These are phyloP conservation scores for Carpinus viminea DNA, from an alignment of 306 rosid genomes.

Conservation along the genomic window DNA sequence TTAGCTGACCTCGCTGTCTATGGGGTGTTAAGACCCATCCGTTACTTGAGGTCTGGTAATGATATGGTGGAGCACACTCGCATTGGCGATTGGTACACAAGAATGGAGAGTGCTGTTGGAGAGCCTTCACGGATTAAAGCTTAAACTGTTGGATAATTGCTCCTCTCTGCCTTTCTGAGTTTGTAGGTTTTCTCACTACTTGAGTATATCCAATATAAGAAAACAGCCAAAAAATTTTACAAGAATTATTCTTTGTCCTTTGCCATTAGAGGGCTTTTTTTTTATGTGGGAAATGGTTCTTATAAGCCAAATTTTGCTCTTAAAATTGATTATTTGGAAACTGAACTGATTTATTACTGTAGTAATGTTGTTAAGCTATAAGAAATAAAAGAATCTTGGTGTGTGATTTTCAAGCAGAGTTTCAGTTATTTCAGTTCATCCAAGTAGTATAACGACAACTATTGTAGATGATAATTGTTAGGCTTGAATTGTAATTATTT, in stretches of 20 bases:
- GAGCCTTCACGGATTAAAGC: slow-evolving; percentile 66
- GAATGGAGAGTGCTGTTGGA: slow-evolving; percentile 84
- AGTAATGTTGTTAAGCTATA: slow-evolving; percentile 6
- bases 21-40: slow-evolving; percentile 90
- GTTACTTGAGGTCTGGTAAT: slow-evolving; percentile 81
- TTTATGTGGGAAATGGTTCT: slow-evolving; percentile 1
- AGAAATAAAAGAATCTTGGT: slow-evolving; percentile 15
- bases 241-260: not conserved
- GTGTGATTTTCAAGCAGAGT: not conserved
- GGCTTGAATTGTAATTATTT: not conserved
- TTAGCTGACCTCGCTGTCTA: slow-evolving; percentile 59
- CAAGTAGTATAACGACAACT: too few relatives aligned
- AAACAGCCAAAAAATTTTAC: slow-evolving; percentile 3
- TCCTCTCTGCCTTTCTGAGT: slow-evolving; percentile 19
- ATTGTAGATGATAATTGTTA: not conserved
- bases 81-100: slow-evolving; percentile 91
- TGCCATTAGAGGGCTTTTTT: slow-evolving; percentile 7
- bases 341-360: not conserved
- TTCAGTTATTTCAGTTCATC: too few relatives aligned
- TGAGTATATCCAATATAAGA: not conserved
- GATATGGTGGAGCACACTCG: slow-evolving; percentile 96
- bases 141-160: slow-evolving; percentile 29
- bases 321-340: slow-evolving; percentile 6
- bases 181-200: slow-evolving; percentile 7
- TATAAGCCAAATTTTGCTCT: slow-evolving; percentile 11